Conservation (phyloP, 768 basidiomycete genomes). For the Podaxis rugospora region DNA sequence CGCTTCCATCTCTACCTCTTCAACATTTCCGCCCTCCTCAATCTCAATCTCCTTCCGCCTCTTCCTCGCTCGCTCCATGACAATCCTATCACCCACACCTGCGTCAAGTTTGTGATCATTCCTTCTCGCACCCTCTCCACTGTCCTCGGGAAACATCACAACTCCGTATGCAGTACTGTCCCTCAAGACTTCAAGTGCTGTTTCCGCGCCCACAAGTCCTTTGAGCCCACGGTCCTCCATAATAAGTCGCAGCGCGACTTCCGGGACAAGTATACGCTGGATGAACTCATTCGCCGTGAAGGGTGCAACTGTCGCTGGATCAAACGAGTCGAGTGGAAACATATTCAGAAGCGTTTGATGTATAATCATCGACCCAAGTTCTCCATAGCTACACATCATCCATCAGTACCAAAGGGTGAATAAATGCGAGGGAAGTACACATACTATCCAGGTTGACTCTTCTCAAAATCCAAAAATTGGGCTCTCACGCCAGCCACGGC, state of each 20-base stretch:
- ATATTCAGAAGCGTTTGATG: slow-evolving; percentile 71
- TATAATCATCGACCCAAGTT: slow-evolving; percentile 78
- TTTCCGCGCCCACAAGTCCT: slow-evolving; percentile 29
- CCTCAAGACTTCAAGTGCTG: slow-evolving; percentile 58
- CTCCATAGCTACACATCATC: slow-evolving; percentile 64
- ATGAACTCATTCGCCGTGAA: slow-evolving; percentile 75
- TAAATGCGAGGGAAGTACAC: slow-evolving; percentile 23
- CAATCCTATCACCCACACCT: slow-evolving; percentile 45
- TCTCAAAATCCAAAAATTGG: slow-evolving; percentile 77
- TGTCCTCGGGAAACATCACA: slow-evolving; percentile 76
- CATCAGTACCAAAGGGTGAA: neutral
- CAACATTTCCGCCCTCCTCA: slow-evolving; percentile 28
- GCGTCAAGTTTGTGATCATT: slow-evolving; percentile 22
- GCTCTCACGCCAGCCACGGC: slow-evolving; percentile 64
- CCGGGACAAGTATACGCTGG: slow-evolving; percentile 84
- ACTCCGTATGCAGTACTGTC: slow-evolving; percentile 83
- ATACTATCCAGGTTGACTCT: slow-evolving; percentile 87
- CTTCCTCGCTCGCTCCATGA: slow-evolving; percentile 51
- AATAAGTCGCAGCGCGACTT: slow-evolving; percentile 79
- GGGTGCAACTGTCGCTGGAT: slow-evolving; percentile 51
- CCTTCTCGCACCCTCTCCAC: slow-evolving; percentile 30
- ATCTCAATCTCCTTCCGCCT: slow-evolving; percentile 45
- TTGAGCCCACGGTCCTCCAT: slow-evolving; percentile 61
- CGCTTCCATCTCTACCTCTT: slow-evolving; percentile 10
- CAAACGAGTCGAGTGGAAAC: slow-evolving; percentile 61